A percentile compares a stretch with the other conserved stretches of the same genome.
These are phyloP conservation scores for Lentinula raphanica DNA, from an alignment of 768 basidiomycete species.

Conservation along the genomic window DNA sequence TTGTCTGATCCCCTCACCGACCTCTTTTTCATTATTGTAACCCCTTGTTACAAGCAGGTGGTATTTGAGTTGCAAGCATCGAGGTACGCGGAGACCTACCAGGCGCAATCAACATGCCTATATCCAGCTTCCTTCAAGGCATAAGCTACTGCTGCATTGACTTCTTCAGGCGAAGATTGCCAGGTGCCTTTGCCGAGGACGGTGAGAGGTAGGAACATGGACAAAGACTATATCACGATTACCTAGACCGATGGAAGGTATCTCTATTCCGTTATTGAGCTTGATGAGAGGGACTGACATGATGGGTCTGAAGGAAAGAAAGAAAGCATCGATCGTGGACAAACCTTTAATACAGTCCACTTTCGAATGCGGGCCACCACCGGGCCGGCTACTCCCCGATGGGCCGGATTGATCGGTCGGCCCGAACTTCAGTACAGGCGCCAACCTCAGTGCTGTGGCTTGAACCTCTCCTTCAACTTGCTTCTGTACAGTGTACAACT, in stretches of 20 bases:
- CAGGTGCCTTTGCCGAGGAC: constrained; percentile 59
- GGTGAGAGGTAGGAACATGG: background rate
- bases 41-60: constrained; percentile 28
- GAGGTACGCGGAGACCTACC: constrained; percentile 20
- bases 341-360: too few species aligned
- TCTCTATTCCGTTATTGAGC: constrained; percentile 10
- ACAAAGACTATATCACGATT: constrained; percentile 6
- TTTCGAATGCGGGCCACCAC: too few species aligned
- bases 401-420: too few species aligned
- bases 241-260: constrained; percentile 12
- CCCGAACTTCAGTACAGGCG: too few species aligned
- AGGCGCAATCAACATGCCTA: constrained; percentile 70
- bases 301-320: background rate
- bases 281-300: constrained; percentile 11
- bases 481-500: too few species aligned
- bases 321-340: background rate
- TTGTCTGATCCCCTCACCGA: constrained; percentile 73
- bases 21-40: constrained; percentile 76
- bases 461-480: too few species aligned
- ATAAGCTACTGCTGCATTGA: constrained; percentile 61
- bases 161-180: constrained; percentile 73
- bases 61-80: background rate
- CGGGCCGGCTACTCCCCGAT: too few species aligned
- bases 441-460: too few species aligned
- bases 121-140: constrained; percentile 72